Conservation (phyloP, 768 basidiomycete genomes). For the Filobasidium wieringae region DNA sequence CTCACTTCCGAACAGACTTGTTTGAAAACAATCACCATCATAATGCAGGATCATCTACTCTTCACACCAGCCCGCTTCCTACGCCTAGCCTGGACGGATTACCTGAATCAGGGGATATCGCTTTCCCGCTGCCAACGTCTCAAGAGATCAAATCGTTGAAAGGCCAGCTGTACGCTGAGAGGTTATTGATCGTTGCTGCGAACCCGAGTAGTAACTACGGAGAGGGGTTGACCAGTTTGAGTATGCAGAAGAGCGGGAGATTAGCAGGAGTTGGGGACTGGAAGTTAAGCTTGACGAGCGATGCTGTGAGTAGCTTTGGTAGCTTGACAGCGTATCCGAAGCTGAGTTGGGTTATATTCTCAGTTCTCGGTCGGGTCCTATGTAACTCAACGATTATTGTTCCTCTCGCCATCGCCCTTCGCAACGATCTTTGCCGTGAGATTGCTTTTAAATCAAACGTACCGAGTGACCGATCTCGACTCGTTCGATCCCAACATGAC, state of each 20-base stretch:
- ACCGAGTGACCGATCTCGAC: slow-evolving; percentile 25
- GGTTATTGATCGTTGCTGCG: slow-evolving; percentile 26
- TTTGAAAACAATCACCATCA: too few species aligned
- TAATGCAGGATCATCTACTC: background rate
- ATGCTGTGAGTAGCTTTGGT: slow-evolving; percentile 26
- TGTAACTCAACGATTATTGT: slow-evolving; percentile 17
- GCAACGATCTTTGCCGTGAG: slow-evolving; percentile 33
- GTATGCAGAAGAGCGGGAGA: slow-evolving; percentile 25
- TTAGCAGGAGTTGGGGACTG: slow-evolving; percentile 17
- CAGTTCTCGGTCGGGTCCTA: slow-evolving; percentile 32
- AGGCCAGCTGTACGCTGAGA: slow-evolving; percentile 23
- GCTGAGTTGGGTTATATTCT: background rate
- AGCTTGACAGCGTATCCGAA: background rate
- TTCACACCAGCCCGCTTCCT: background rate
- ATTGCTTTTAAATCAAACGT: slow-evolving; percentile 25
- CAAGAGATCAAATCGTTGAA: slow-evolving; percentile 18
- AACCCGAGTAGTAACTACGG: slow-evolving; percentile 17
- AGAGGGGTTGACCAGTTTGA: slow-evolving; percentile 22
- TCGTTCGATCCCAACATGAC: slow-evolving; percentile 19
- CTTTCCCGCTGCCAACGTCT: background rate
- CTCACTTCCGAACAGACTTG: background rate
- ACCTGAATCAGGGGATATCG: background rate
- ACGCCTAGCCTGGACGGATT: background rate
- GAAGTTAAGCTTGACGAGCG: slow-evolving; percentile 20
- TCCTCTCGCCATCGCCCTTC: slow-evolving; percentile 23